phyloP scores from a whole-genome alignment of 352 stramenopile species.

The Globisporangium cystogenes region DNA sequence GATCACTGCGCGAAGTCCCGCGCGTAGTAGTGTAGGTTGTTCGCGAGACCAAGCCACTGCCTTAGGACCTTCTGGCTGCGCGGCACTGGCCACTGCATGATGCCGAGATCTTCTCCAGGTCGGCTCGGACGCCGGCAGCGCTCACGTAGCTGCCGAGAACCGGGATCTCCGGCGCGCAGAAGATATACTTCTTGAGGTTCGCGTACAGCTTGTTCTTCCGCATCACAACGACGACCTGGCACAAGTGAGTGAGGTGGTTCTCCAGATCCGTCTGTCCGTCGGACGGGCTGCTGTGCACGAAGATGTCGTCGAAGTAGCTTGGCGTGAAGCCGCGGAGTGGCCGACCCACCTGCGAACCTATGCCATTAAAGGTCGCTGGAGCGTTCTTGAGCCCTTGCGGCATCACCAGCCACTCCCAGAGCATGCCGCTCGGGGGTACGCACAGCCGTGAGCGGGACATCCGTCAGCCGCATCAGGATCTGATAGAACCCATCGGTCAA shows the following conservation, averaged over 20 bases:
- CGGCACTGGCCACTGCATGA: slow-evolving; percentile 2
- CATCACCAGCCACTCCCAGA: slow-evolving; percentile 24
- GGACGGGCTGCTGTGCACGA: slow-evolving; percentile 4
- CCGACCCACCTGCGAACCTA: slow-evolving; percentile 3
- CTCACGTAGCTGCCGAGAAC: neutral
- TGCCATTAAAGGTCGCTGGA: slow-evolving; percentile 21
- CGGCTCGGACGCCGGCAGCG: slow-evolving; percentile 8
- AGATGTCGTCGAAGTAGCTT: slow-evolving; percentile 8
- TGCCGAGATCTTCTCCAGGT: slow-evolving; percentile 15
- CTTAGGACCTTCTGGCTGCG: slow-evolving; percentile 8
- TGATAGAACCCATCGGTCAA: slow-evolving; percentile 26
- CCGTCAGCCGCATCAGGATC: slow-evolving; percentile 12
- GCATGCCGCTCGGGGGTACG: slow-evolving; percentile 16
- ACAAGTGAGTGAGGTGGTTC: too few species aligned
- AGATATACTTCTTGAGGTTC: slow-evolving; percentile 3
- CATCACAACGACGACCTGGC: too few species aligned
- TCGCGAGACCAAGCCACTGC: slow-evolving; percentile 14
- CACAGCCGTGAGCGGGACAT: slow-evolving; percentile 18
- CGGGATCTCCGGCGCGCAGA: neutral
- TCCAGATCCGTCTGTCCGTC: too few species aligned
- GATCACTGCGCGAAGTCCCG: too few species aligned
- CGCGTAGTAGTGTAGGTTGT: too few species aligned
- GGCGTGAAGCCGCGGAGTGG: neutral
- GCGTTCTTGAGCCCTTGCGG: slow-evolving; percentile 19
- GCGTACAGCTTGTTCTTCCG: slow-evolving; percentile 1